Base-by-base conservation (phyloP, 148 eudicot species). In the Vaccinium darrowii region DNA sequence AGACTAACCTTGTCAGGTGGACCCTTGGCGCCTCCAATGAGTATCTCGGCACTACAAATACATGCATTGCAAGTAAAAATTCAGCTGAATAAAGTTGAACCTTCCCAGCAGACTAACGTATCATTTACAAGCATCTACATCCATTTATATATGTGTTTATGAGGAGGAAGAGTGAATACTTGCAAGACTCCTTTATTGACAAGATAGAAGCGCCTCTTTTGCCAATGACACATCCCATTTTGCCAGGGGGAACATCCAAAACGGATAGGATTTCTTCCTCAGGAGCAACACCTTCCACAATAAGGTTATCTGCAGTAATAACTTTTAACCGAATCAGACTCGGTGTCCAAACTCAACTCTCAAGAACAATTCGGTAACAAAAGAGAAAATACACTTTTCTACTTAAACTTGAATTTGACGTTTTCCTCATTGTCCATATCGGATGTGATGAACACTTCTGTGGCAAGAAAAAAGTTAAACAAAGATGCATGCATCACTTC, bases 1-100 rank as follows among this genome's bases (percentile, higher is more conserved):
- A 67, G 10, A 58, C 97, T 86, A 83, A 96, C 97, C 99, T 94
- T 96, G 85, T 96, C 94, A 53, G 93, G 94, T 56, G 99, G 97
- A 56, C 99, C 99, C 87, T 92, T 96, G 7, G 90, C 86, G 63
- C 97, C 99, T 92, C 99, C 99, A 53, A 94, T 90, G 67, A 94
- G 73, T 80, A 96, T 93, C 80, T 96, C 99, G 79, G 99, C 97
- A 86, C 99, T 96, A 95, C 57, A 87, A 81, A 79, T 43, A 43
- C 47, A 47, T 72, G 47, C 62, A 81, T 9, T 60, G 39, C 84
- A 85, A 74, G 84, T 85, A 62, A 85, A 47, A 79, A 72, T 18
- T 15, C 7, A 19, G 21, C 57, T 57, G 15, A 78, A 67, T 23
- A 12, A 62, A 67, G 47, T 43, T 43, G 47, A 21, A 18, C 21